Base-by-base conservation (phyloP, 345 rosid genomes). In the Dovyalis caffra region DNA sequence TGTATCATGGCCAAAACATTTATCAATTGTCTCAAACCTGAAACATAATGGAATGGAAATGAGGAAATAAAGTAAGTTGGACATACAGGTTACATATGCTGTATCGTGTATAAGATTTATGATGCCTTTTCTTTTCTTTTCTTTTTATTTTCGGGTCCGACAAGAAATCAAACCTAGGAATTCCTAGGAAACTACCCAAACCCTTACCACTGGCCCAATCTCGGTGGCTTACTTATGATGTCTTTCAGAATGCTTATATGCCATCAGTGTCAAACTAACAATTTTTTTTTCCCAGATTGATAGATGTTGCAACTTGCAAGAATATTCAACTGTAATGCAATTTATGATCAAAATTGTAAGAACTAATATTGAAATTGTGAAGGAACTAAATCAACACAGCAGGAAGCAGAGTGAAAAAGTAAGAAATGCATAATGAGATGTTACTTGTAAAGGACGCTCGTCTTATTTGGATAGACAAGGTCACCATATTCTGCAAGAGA, bases 401-500 rank as follows among this genome's bases (percentile, higher is more conserved):
- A 34, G 73, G 5, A 64, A n/a, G 33, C 3, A 8, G 14, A 37
- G 29, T 23, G 14, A 26, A 33, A 26, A 66, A 15, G 21, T 45
- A 69, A 61, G 49, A 73, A 70, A 69, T 35, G 33, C 33, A 71
- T 51, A 68, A 29, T 35, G 66, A 63, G 20, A 21, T 37, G 64
- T 75, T 91, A 93, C 99, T 81, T 93, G 71, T 76, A 79, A 79
- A 95, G 90, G 73, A 88, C 76, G 64, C 97, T 89, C 76, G 78
- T 79, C 43, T 69, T 79, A 49, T 88, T 89, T 32, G 94, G 99
- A 80, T 90, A 88, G 66, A 91, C 96, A 81, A 93, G 84, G 79
- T 93, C 96, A 75, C 92, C 94, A 81, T 93, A 93, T 69, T 88
- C 97, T 31, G 92, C 88, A 82, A 95, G 93, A 77, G 99, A 83